These are phyloP conservation scores for Arxiozyma slooffiae DNA, from an alignment of 1,139 yeast species.

Conservation along the genomic window DNA sequence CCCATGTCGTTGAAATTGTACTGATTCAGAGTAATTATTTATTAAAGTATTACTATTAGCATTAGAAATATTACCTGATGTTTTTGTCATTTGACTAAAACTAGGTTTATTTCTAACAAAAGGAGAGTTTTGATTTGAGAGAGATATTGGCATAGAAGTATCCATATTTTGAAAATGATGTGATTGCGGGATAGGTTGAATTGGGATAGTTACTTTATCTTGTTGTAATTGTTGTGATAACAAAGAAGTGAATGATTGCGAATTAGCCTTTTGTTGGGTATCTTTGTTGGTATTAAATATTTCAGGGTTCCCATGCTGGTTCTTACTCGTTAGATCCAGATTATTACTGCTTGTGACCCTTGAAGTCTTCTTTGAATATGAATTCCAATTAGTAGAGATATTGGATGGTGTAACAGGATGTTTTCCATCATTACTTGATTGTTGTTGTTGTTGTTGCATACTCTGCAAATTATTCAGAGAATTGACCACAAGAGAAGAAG, in stretches of 20 bases:
- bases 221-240: slow-evolving; percentile 29
- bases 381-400: slow-evolving; percentile 1
- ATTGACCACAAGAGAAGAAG: slow-evolving; percentile 26
- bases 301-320: background rate
- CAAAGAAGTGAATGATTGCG: slow-evolving; percentile 25
- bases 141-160: background rate
- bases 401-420: background rate
- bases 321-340: background rate
- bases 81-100: slow-evolving; percentile 4
- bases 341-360: background rate
- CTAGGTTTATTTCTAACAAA: background rate
- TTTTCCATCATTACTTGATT: background rate
- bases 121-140: slow-evolving; percentile 1
- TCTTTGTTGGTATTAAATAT: background rate
- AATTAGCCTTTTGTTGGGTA: slow-evolving; percentile 6
- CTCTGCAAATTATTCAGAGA: slow-evolving; percentile 24
- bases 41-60: slow-evolving; percentile 1
- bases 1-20: slow-evolving; percentile 6
- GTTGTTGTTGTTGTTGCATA: no score
- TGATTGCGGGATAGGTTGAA: background rate
- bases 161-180: background rate
- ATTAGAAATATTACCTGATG: slow-evolving; percentile 1
- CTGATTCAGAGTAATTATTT: slow-evolving; percentile 6
- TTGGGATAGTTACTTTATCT: background rate
- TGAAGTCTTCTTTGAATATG: background rate